Evolutionary conservation across 768 basidiomycete species (phyloP), one percentile per base, ranked within the genome.

Genomic region (Daedaleopsis sinensis): DNA sequence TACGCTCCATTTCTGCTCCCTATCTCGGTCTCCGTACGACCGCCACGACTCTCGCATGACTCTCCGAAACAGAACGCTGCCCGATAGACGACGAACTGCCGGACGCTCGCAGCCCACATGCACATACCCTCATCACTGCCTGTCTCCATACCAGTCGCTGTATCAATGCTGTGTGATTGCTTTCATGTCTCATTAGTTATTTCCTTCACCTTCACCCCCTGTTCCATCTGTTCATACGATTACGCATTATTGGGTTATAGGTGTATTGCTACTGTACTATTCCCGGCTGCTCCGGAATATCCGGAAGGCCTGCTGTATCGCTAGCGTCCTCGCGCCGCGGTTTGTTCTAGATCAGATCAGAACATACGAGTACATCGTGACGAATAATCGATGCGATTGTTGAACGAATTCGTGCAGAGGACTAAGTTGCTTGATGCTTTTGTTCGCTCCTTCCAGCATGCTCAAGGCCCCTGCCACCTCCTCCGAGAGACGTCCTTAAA

Each of bases 211-310:
- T 36, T 46, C 32, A 42, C 27, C 19, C 60, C 42, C 21, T 61
- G n/a, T 54, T 50, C 21, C 12, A 23, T 39, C 23, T 56, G 55
- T 51, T 57, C 38, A 51, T 56, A 64, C 43, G 43, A 56, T 16
- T 55, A 27, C 46, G 46, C 52, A 43, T 62, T 47, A 43, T 58
- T 55, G 61, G 47, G 56, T 58, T 16, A 43, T 58, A 23, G 52
- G 18, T 62, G 57, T 62, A 58, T 62, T 39, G 19, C 47, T 62
- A 62, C 39, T 62, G 61, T 62, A 62, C 48, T 44, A 21, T 38
- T 36, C 11, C 49, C 27, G 7, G 49, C 32, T n/a, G n/a, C 50
- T 16, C 27, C 27, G 27, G 27, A 7, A 7, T 32, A 32, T 35
- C n/a, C 51, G 32, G 7, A 16, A 3, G 49, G 23, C 23, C 35